Conservation (phyloP, 1,139 yeast species). For the Debaryomycetaceae sp. region DNA sequence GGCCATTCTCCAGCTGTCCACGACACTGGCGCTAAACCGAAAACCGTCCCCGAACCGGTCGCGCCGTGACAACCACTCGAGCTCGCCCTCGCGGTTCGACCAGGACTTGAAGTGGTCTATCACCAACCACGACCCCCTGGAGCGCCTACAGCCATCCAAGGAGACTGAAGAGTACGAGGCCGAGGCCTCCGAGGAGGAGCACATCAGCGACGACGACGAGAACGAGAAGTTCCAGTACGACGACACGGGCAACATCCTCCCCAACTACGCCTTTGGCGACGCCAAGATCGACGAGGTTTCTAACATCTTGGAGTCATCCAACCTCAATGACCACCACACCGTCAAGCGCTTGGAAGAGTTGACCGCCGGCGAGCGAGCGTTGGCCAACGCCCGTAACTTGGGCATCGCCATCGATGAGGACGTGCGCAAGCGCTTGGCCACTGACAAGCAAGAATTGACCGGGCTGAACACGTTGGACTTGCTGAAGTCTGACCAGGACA, state of each 20-base stretch:
- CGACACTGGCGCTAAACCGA: constrained; percentile 20
- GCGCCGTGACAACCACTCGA: constrained; percentile 28
- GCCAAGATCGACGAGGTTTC: constrained; percentile 42
- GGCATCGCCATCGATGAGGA: constrained; percentile 46
- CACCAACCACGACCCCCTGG: constrained; percentile 57
- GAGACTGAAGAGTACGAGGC: constrained; percentile 26
- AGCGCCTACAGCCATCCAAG: constrained; percentile 30
- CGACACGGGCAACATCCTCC: constrained; percentile 56
- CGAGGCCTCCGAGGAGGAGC: constrained; percentile 60
- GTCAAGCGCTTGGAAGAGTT: constrained; percentile 52
- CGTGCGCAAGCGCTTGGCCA: constrained; percentile 35
- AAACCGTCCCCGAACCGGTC: constrained; percentile 34
- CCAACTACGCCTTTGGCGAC: constrained; percentile 53
- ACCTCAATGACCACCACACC: constrained; percentile 34
- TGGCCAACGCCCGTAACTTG: constrained; percentile 54
- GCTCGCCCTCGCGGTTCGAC: constrained; percentile 36
- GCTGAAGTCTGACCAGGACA: constrained; percentile 43
- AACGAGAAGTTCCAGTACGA: constrained; percentile 56
- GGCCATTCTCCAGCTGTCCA: constrained; percentile 36
- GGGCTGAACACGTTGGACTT: constrained; percentile 40
- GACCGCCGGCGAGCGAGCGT: constrained; percentile 56
- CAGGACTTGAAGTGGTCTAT: constrained; percentile 46
- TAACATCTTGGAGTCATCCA: constrained; percentile 41
- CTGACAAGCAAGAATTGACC: constrained; percentile 39
- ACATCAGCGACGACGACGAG: constrained; percentile 58